Conservation (phyloP, 2,329 filamentous ascomycete genomes). For the Calycina herbarum region DNA sequence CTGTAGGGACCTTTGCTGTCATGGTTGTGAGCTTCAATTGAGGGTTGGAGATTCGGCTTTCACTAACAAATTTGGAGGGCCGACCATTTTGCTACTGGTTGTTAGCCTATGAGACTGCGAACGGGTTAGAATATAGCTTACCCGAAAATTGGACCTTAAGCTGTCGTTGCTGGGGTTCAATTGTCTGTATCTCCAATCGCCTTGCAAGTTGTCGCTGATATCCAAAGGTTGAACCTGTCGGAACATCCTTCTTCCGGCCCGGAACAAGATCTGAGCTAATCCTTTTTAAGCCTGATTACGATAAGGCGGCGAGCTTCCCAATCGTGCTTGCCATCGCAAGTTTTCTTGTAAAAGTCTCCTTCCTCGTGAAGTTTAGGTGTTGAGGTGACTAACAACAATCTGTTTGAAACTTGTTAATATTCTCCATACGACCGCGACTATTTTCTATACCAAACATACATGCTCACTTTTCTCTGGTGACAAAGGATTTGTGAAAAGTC, state of each 20-base stretch:
- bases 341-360: no score
- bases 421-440: neutral
- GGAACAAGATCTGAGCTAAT: neutral
- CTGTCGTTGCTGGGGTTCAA: conserved; percentile 4
- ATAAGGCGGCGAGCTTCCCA: no score
- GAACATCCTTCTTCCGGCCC: no score
- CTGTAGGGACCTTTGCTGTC: conserved; percentile 37
- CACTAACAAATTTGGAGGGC: conserved; percentile 4
- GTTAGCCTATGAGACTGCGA: neutral
- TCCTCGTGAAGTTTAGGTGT: no score
- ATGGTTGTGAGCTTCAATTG: conserved; percentile 14
- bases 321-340: no score
- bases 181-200: neutral
- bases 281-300: neutral
- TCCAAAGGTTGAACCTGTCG: no score
- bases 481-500: neutral
- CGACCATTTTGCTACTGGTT: neutral
- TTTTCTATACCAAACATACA: no score
- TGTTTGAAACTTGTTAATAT: neutral
- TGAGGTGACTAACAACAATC: neutral
- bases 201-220: no score
- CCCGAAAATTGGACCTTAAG: neutral
- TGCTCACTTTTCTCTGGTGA: neutral
- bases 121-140: neutral
- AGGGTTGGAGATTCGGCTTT: neutral